Base-by-base conservation (phyloP, 2,329 filamentous ascomycete genomes). In the Fusarium sp. region DNA sequence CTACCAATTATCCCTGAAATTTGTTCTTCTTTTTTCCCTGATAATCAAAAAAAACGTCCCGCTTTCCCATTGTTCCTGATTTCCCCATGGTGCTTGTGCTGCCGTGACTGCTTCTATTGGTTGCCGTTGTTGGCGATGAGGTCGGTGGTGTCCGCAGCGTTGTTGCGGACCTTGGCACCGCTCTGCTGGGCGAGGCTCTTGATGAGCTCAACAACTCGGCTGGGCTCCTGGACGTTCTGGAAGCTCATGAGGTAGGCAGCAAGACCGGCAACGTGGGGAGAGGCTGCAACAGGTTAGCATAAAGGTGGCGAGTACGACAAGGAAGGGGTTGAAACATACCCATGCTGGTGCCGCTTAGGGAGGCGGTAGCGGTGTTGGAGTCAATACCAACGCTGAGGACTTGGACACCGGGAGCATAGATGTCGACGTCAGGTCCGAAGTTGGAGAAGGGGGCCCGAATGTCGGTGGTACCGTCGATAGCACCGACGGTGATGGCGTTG, bases 221-320 rank as follows among this genome's bases (percentile, higher is more conserved):
- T 53, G n/a, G 80, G 73, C 57, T 82, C 81, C 9, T 80, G 84
- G 69, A 91, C 80, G 62, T 80, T 76, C 81, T 90, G 87, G 63
- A 90, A 85, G 61, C 83, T 77, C 84, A 93, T 90, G 35, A 94
- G 83, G 81, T 93, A 94, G 31, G 91, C 91, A 16, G 90, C 90
- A 5, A 94, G 84, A 56, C 92, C 92, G 56, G 90, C 87, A 62
- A 93, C 86, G 79, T 93, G 91, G 2, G 92, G 92, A 14, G 87
- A 87, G 29, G 92, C 91, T 83, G 44, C 29, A 16, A 51, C 16
- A 17, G 33, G 57, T 77, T 60, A 79, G 77, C 51, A 62, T 70
- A 11, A 24, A 56, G 38, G 38, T 24, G 29, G 22, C 22, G 33
- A 49, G 24, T 36, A 24, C 20, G 12, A 11, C 7, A 3, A n/a